These are phyloP conservation scores for Laburnicola sp. DNA, from an alignment of 2,329 filamentous ascomycete genomes.

Conservation along the genomic window DNA sequence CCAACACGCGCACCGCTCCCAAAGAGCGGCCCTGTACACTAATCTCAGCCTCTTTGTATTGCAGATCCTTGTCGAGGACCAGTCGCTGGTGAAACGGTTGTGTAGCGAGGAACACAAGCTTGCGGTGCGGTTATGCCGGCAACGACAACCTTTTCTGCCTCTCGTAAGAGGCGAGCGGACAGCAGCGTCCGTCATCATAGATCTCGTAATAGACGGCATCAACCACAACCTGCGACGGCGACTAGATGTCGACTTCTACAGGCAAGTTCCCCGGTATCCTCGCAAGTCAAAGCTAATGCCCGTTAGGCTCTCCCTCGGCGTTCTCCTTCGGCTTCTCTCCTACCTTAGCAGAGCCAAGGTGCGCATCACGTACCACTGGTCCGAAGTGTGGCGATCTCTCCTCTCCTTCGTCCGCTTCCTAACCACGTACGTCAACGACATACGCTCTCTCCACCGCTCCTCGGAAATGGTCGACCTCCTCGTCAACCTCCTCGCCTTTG, in stretches of 20 bases:
- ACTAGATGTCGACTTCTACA: constrained; percentile 83
- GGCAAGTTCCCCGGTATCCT: constrained; percentile 43
- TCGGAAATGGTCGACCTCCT: constrained; percentile 74
- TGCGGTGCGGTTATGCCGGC: constrained; percentile 80
- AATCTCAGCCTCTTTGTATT: constrained; percentile 84
- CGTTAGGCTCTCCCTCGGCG: constrained; percentile 73
- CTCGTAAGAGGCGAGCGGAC: constrained; percentile 71
- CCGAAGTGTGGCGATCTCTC: constrained; percentile 88
- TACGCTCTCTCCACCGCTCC: constrained; percentile 70
- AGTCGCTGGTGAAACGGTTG: constrained; percentile 76
- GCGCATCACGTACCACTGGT: constrained; percentile 88
- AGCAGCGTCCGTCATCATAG: constrained; percentile 75
- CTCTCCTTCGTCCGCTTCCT: constrained; percentile 88
- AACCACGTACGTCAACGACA: constrained; percentile 78
- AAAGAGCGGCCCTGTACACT: constrained; percentile 77
- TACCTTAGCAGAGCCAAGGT: constrained; percentile 81
- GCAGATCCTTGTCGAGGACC: constrained; percentile 84
- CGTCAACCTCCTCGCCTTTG: constrained; percentile 80
- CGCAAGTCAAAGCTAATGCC: constrained; percentile 40
- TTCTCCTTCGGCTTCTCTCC: constrained; percentile 79
- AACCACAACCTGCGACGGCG: constrained; percentile 89
- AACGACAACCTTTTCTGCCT: constrained; percentile 83
- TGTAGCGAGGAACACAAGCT: constrained; percentile 77
- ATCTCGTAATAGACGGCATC: constrained; percentile 85
- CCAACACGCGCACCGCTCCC: constrained; percentile 86